Evolutionary conservation across 768 basidiomycete species (phyloP), one percentile per base, ranked within the genome.

Genomic region (Termitomyces sp.): DNA sequence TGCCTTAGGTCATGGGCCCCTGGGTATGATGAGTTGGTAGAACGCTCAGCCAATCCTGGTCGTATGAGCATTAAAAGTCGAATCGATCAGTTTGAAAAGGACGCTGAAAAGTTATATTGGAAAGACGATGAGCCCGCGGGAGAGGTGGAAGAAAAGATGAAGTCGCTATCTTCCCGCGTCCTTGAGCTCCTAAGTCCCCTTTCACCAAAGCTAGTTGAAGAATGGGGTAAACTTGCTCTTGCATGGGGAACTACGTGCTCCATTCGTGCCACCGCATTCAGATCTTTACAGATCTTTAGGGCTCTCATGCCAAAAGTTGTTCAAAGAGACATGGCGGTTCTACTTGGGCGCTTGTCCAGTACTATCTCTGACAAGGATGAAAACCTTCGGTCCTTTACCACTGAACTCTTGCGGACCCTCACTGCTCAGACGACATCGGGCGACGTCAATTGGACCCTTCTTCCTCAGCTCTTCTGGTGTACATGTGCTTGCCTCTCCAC

Each of bases 381-480:
- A 15, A 87, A 87, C 58, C 85, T 94, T 45, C 90, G 91, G 63
- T 75, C 80, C 12, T 95, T 96, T 70, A 86, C 90, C 17, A 81
- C 82, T 8, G 94, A 94, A 69, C 85, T 96, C 56, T 71, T 97
- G 34, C 74, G 82, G 41, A 95, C 89, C 0, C 76, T 97, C 51
- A 81, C 79, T 12, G 77, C 85, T 17, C 73, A 88, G 56, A 80
- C 82, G 19, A 72, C 75, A 17, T 72, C 78, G 3, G 70, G 75
- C 14, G 81, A 86, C 46, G 73, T 89, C 14, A 79, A 87, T 59
- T 72, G 76, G 51, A 70, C 76, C 0, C 75, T 91, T 26, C 72
- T 90, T 12, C 91, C 94, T 2, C 90, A 90, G 59, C 74, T 95
- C 48, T 96, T 90, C 68, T 97, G 94, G 95, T 86, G 84, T 64